These are phyloP conservation scores for Paecilomyces sp. DNA, from an alignment of 2,329 filamentous ascomycete genomes.

Conservation along the genomic window DNA sequence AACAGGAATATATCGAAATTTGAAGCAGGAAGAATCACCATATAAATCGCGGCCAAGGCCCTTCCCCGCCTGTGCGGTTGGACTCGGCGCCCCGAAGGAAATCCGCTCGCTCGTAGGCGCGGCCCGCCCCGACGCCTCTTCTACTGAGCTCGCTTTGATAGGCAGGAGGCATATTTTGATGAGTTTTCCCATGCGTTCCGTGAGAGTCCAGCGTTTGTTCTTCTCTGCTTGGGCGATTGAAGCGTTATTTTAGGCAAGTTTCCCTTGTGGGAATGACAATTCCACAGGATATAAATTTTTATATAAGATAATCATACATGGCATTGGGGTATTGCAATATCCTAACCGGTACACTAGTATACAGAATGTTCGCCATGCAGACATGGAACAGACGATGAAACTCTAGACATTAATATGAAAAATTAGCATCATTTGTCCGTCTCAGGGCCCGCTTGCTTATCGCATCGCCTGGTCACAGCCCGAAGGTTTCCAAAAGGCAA, in stretches of 20 bases:
- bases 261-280: neutral
- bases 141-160: neutral
- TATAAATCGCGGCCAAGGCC: neutral
- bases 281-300: neutral
- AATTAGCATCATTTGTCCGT: neutral
- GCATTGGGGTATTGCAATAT: neutral
- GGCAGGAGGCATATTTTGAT: too few species aligned
- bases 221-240: too few species aligned
- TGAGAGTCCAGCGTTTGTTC: too few species aligned
- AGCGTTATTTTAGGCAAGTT: too few species aligned
- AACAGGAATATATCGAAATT: too few species aligned
- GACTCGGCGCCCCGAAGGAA: neutral
- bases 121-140: neutral
- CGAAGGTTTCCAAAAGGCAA: constrained; percentile 81
- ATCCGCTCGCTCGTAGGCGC: neutral
- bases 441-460: neutral
- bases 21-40: too few species aligned
- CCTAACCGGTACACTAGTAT: neutral
- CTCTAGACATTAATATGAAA: too few species aligned
- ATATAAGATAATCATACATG: neutral
- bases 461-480: constrained; percentile 28
- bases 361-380: neutral
- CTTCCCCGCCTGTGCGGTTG: neutral
- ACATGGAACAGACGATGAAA: neutral
- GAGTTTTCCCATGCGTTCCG: too few species aligned